Evolutionary conservation across 768 basidiomycete species (phyloP).

Genomic region (Panaeolus papilionaceus): DNA sequence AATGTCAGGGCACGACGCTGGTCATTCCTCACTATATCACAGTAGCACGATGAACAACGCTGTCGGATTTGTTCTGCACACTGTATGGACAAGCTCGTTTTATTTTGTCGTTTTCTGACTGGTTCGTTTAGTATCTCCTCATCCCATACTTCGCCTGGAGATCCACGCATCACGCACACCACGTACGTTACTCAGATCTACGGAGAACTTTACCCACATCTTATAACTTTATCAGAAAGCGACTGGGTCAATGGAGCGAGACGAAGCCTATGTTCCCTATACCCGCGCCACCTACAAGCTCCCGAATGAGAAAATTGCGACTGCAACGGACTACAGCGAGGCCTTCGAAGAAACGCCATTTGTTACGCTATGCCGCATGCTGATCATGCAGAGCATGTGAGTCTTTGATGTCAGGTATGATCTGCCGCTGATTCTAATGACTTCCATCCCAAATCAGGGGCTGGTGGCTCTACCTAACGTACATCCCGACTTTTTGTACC

Average conservation of each 20-base stretch:
- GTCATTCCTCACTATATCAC: constrained; percentile 48
- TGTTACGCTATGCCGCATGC: constrained; percentile 46
- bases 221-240: constrained; percentile 46
- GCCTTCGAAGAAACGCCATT: constrained; percentile 62
- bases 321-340: constrained; percentile 51
- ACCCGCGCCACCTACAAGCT: constrained; percentile 46
- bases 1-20: constrained; percentile 49
- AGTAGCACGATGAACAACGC: constrained; percentile 44
- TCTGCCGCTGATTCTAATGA: not conserved
- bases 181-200: constrained; percentile 40
- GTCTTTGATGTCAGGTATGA: constrained; percentile 7
- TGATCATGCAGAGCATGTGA: constrained; percentile 53
- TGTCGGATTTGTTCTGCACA: constrained; percentile 55
- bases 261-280: constrained; percentile 77
- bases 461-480: constrained; percentile 44
- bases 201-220: not conserved
- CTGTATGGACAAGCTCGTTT: constrained; percentile 35
- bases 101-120: constrained; percentile 9
- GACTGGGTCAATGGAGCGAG: constrained; percentile 78
- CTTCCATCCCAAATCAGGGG: constrained; percentile 28
- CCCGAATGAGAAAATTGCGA: constrained; percentile 44
- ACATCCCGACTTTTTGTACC: not conserved
- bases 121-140: constrained; percentile 45
- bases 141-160: constrained; percentile 73
- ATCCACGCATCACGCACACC: constrained; percentile 73